phyloP scores from a whole-genome alignment of 208 protist species.

The Leishmania arabica region DNA sequence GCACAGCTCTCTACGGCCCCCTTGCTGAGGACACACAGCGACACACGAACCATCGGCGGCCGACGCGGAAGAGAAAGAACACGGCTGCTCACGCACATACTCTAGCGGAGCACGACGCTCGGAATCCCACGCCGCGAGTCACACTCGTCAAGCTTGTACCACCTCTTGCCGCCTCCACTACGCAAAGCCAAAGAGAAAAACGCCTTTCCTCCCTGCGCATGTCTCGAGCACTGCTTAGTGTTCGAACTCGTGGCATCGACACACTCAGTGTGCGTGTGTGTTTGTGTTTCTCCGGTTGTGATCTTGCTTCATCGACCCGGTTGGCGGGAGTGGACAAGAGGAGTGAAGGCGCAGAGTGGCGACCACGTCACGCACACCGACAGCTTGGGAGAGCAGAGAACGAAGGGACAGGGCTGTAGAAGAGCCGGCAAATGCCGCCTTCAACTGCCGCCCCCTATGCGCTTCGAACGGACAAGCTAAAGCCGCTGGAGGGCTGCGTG shows the following conservation, averaged over 20 bases:
- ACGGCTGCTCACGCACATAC: neutral
- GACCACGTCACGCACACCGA: neutral
- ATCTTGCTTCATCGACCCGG: neutral
- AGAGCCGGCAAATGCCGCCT: neutral
- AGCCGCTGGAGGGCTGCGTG: conserved; percentile 8
- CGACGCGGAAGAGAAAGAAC: neutral
- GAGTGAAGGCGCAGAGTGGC: neutral
- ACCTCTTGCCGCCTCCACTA: neutral
- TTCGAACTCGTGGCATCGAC: neutral
- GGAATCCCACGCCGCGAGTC: neutral
- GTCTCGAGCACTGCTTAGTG: neutral
- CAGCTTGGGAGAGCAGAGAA: neutral
- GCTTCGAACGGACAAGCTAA: conserved; percentile 41
- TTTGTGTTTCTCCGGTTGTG: neutral
- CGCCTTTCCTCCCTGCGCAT: neutral
- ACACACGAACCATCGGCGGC: neutral
- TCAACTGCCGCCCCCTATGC: conserved; percentile 1
- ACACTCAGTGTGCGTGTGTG: neutral
- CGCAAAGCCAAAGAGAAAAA: neutral
- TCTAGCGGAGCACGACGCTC: neutral
- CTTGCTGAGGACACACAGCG: neutral
- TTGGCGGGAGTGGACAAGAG: neutral
- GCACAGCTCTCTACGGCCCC: neutral
- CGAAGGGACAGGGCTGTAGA: neutral
- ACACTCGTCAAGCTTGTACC: neutral